Evolutionary conservation across 768 basidiomycete genomes (phyloP), one percentile per base, ranked within the genome.

Genomic region (Boletus patriciae): DNA sequence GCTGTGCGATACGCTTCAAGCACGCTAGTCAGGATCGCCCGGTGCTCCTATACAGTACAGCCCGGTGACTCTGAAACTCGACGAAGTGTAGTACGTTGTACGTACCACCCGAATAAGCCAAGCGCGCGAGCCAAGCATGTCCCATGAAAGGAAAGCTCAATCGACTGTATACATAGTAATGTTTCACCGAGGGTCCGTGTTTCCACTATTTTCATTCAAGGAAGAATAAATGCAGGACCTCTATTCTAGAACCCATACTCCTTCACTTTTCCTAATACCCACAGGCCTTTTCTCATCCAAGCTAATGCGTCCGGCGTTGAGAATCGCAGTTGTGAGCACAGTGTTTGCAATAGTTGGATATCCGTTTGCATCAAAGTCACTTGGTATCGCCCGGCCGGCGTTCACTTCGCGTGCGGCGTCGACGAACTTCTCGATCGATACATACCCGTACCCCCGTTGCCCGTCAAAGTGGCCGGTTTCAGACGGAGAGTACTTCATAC

Each of bases 401-500:
- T 94, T 92, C 65, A 94, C 89, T 58, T 79, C 81, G 50, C 87
- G 82, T 42, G 87, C 85, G 18, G 90, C 90, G 68, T 92, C 92
- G 69, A 96, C 77, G 74, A 95, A 95, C 73, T 90, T 94, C 73
- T 93, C 93, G 64, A 95, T 90, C 18, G 91, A 94, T 65, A 95
- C 78, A 70, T 96, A 86, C 58, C 90, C 94, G 71, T 97, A 97
- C 16, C 94, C 94, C 54, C 88, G 83, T 74, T 95, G 94, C 29
- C 94, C 94, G 66, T 96, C 94, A 68, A 97, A 96, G 74, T 92
- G 88, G 7, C 93, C 94, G 54, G 83, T 88, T 74, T 90, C 91
- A 51, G 91, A 92, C 6, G 92, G 91, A 38, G 92, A 89, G 74
- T 96, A 96, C 67, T 95, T 96, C 89, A 96, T 95, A 76, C 90